phyloP scores from a whole-genome alignment of 75 land plant species.

The Cryptomeria japonica region DNA sequence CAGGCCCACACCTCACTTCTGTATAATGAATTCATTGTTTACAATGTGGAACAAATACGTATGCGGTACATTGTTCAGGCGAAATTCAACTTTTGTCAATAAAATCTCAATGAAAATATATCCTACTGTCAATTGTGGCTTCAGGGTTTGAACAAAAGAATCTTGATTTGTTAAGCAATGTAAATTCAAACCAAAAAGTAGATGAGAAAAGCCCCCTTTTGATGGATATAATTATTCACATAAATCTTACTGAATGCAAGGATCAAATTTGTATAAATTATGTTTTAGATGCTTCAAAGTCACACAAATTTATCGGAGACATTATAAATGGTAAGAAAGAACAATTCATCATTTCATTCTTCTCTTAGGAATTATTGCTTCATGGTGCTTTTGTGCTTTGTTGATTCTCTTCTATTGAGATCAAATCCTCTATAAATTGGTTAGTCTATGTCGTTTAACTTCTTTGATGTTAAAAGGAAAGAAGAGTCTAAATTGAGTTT shows the following conservation, averaged over 20 bases:
- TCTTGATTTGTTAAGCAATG: background rate
- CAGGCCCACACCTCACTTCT: constrained; percentile 49
- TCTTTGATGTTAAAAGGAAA: background rate
- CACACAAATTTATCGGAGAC: background rate
- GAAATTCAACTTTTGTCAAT: constrained; percentile 55
- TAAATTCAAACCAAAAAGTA: background rate
- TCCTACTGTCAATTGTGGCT: background rate
- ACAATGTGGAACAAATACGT: constrained; percentile 84
- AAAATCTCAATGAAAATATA: background rate
- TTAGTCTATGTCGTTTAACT: background rate
- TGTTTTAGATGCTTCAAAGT: background rate
- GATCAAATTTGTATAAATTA: background rate
- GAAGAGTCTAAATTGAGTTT: background rate
- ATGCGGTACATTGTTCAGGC: constrained; percentile 92
- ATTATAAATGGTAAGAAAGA: background rate
- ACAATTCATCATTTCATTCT: background rate
- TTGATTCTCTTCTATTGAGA: background rate
- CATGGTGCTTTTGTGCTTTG: background rate
- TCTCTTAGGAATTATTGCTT: background rate
- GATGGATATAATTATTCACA: background rate
- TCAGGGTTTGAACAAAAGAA: background rate
- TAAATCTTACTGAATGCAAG: background rate
- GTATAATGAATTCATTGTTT: constrained; percentile 98
- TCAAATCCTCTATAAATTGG: background rate
- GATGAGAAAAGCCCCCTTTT: background rate